Conservation (phyloP, 176 grass and related monocot species). For the Echinochloa phyllopogon region DNA sequence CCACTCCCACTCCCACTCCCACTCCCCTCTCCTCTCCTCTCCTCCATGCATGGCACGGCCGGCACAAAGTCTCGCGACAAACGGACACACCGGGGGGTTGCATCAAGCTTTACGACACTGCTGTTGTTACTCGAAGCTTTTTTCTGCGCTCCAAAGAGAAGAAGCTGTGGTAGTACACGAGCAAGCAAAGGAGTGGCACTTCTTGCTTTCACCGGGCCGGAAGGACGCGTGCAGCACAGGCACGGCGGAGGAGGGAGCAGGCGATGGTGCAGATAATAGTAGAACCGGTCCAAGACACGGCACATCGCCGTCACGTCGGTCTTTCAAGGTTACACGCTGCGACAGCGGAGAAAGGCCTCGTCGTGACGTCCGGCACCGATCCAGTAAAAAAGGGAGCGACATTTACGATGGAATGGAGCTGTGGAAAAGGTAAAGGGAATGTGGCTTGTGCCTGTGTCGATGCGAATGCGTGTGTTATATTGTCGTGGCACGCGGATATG, state of each 20-base stretch:
- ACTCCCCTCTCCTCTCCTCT: too few relatives aligned
- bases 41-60: not conserved
- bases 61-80: not conserved
- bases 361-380: not conserved
- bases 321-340: conserved; percentile 1
- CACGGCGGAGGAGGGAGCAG: not conserved
- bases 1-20: too few relatives aligned
- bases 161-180: not conserved
- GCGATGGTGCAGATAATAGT: not conserved
- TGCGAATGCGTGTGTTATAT: not conserved
- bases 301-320: conserved; percentile 26
- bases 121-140: not conserved
- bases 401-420: not conserved
- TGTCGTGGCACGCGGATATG: not conserved
- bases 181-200: not conserved
- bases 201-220: conserved; percentile 3
- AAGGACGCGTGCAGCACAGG: not conserved
- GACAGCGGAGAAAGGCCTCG: not conserved
- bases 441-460: not conserved
- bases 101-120: not conserved
- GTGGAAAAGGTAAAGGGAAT: not conserved
- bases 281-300: not conserved
- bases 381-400: not conserved
- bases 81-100: not conserved
- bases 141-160: not conserved